Evolutionary conservation across 768 basidiomycete genomes (phyloP), one percentile per base, ranked within the genome.

Genomic region (Mycena epipterygia): DNA sequence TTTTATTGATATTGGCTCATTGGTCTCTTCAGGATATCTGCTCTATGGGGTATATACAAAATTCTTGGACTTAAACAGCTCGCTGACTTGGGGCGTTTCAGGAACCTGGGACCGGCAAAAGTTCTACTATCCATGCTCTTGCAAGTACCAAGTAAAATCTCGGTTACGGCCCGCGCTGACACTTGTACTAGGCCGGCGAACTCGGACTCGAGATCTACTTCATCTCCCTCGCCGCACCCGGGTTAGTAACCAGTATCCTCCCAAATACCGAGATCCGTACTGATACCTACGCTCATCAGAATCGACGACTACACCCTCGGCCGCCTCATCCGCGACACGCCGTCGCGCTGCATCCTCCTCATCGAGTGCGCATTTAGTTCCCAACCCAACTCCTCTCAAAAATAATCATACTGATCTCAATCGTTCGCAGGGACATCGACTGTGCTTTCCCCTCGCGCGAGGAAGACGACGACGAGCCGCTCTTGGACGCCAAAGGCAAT

Each of bases 151-250:
- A 2, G 12, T 23, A 25, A 3, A 29, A 21, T 35, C 29, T 27
- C 29, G 6, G 8, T 37, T 8, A 17, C 16, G n/a, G 21, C 33
- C 5, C 35, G 23, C 21, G n/a, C 35, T 37, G 13, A 25, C 52
- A 19, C 35, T 23, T 48, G 19, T 44, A 5, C 19, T 27, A 89
- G 67, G 88, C 88, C 25, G 87, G 89, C 53, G 89, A 90, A 72
- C 80, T 92, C 27, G 84, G 85, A 0, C 82, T 92, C 46, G 89
- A 91, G 77, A 90, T 92, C 68, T 92, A 90, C 74, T 67, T 73
- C 25, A 68, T 82, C 32, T 77, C 77, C 8, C 67, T 82, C 6
- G 72, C 80, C 5, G 72, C 75, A 21, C 73, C 70, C 29, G 72
- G 75, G 78, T 79, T 60, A 41, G 68, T 46, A 3, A 23, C 19